phyloP scores from a whole-genome alignment of 306 rosid species.

The Quercus cerris region DNA sequence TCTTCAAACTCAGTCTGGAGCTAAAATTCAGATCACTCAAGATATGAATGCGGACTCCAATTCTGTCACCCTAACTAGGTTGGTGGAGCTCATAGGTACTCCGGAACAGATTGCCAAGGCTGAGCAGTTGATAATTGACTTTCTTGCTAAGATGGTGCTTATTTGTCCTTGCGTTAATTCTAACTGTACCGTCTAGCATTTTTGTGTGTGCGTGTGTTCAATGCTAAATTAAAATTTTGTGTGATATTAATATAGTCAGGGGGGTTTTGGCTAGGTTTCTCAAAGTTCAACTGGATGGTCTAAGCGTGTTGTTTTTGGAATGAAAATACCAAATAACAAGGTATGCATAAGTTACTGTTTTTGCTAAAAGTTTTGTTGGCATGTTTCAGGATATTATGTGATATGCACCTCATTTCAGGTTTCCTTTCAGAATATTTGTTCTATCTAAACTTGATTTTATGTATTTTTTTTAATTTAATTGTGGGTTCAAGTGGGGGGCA shows the following conservation, averaged over 20 bases:
- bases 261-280: slow-evolving; percentile 73
- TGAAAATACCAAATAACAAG: slow-evolving; percentile 87
- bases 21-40: slow-evolving; percentile 90
- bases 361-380: not conserved
- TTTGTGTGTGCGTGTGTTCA: not conserved
- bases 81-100: slow-evolving; percentile 85
- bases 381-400: slow-evolving; percentile 3
- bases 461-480: not conserved
- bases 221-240: not conserved
- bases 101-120: slow-evolving; percentile 79
- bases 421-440: not conserved
- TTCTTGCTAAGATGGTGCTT: slow-evolving; percentile 75
- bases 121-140: slow-evolving; percentile 80
- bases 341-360: slow-evolving; percentile 24
- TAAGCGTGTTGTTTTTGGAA: slow-evolving; percentile 70
- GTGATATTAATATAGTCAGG: slow-evolving; percentile 47
- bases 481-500: not conserved
- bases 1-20: slow-evolving; percentile 92
- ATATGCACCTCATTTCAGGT: slow-evolving; percentile 40
- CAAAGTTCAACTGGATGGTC: slow-evolving; percentile 62
- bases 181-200: not conserved
- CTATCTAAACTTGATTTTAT: not conserved
- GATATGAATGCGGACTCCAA: no score
- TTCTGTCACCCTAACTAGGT: slow-evolving; percentile 29
- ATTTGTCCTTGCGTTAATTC: not conserved